Conservation (phyloP, 1,139 yeast genomes). For the Yamadazyma trypodendri region DNA sequence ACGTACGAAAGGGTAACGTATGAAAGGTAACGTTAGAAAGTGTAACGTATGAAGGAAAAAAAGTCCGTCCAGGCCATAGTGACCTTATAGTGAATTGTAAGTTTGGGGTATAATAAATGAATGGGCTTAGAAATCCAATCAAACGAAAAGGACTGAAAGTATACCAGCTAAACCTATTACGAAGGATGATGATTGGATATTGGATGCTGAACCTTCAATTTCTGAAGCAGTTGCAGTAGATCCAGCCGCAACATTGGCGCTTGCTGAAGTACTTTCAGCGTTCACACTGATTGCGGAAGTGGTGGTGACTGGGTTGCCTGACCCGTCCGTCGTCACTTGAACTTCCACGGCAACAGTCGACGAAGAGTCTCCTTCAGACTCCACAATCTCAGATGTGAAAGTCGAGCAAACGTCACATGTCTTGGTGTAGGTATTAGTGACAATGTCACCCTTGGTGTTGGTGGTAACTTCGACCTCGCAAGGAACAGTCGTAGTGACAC, state of each 20-base stretch:
- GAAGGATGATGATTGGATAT: conserved; percentile 1
- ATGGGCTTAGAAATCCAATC: background rate
- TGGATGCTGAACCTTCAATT: conserved; percentile 5
- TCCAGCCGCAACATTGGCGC: conserved; percentile 2
- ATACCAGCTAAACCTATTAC: conserved; percentile 6
- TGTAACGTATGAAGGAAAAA: too few species aligned
- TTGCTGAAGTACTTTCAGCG: conserved; percentile 1
- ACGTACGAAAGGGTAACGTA: too few species aligned
- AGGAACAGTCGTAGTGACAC: conserved; percentile 7
- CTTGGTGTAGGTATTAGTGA: conserved; percentile 11
- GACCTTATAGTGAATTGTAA: background rate
- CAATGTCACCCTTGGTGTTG: conserved; percentile 3
- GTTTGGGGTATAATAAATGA: background rate
- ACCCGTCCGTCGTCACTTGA: conserved; percentile 6
- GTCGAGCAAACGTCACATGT: conserved; percentile 14
- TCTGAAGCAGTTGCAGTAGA: conserved; percentile 3
- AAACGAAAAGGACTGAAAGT: conserved; percentile 4
- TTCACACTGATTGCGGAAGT: conserved; percentile 3
- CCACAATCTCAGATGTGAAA: conserved; percentile 2
- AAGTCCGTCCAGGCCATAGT: too few species aligned
- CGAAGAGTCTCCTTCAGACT: conserved; percentile 2
- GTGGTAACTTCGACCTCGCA: conserved; percentile 10
- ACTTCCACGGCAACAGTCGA: conserved; percentile 5
- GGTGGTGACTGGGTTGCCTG: conserved; percentile 8
- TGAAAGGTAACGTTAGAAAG: too few species aligned